These are phyloP conservation scores for Leucaena leucocephala DNA, from an alignment of 306 rosid species.

Conservation along the genomic window DNA sequence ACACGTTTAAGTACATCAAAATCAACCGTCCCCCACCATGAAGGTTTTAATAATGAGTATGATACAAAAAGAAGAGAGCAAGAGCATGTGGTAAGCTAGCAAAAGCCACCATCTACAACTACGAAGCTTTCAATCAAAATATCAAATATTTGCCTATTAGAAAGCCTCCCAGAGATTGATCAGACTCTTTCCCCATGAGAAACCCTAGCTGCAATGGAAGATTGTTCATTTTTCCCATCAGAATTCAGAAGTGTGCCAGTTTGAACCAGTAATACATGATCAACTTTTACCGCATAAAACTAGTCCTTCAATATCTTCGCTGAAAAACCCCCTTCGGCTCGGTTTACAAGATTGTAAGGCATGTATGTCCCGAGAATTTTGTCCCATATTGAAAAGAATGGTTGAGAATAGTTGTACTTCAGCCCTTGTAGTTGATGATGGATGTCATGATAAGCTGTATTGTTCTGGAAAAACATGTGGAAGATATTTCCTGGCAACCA, in stretches of 20 bases:
- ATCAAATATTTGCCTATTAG: constrained; percentile 36
- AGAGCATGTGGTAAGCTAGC: constrained; percentile 33
- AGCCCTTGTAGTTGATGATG: constrained; percentile 91
- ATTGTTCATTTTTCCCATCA: constrained; percentile 3
- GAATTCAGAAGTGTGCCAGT: constrained; percentile 29
- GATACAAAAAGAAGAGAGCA: constrained; percentile 44
- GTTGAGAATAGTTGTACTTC: constrained; percentile 85
- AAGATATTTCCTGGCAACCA: constrained; percentile 86
- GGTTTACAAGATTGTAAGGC: constrained; percentile 73
- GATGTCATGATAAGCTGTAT: constrained; percentile 90
- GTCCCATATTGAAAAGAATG: constrained; percentile 91
- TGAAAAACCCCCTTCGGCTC: constrained; percentile 77
- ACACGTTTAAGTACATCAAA: constrained; percentile 36
- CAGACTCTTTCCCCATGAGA: neutral
- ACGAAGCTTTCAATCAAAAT: constrained; percentile 44
- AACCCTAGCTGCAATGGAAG: constrained; percentile 23
- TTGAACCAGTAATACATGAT: constrained; percentile 22
- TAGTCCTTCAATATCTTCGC: constrained; percentile 46
- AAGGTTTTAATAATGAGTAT: constrained; percentile 38
- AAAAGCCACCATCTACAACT: constrained; percentile 37
- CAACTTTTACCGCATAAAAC: neutral
- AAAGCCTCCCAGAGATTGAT: too few relatives aligned
- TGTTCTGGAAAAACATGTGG: constrained; percentile 76
- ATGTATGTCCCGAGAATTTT: constrained; percentile 77
- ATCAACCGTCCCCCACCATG: constrained; percentile 14